Evolutionary conservation across 2,329 filamentous ascomycete genomes (phyloP), one percentile per base, ranked within the genome.

Genomic region (Fusarium subtropicale): DNA sequence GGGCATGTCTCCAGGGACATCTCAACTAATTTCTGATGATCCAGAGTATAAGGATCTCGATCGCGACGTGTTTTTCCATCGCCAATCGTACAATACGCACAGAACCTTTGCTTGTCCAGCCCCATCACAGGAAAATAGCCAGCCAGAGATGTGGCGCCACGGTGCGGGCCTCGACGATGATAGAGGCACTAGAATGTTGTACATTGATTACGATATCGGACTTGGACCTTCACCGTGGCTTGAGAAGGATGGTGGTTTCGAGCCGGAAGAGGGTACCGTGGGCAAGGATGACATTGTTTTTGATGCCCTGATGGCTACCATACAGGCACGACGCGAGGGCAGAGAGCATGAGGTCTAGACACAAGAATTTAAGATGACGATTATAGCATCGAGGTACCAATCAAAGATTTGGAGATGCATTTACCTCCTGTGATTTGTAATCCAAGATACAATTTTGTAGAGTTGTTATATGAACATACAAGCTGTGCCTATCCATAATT

Each of bases 281-380:
- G 26, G 24, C 5, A 53, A 50, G 33, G 68, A 70, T n/a, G 22
- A 64, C 4, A 38, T 22, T 5, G 66, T 56, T 2, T 70, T 55
- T 46, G 20, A 36, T 12, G 9, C 7, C 4, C 33, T 60, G 0
- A 48, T 64, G 11, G 33, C 39, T 15, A 28, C 16, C 0, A 18
- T 38, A 2, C 9, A 15, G 22, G 34, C 28, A 3, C 39, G 45
- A 12, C 34, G 16, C 2, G 3, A 31, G 0, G 13, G 1, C 4
- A 6, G 18, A 12, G 3, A 4, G 16, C 2, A 12, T 36, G 2
- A 36, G 3, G 0, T 24, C 3, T 12, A 44, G 22, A 42, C 11
- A 11, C n/a, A 2, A 20, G 7, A 10, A 12, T 38, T 8, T 5
- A 38, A 38, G 12, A 11, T 16, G 10, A 36, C 9, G 3, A 5